Base-by-base conservation (phyloP, 805 yeast species). In the Alloascoidea africana region DNA sequence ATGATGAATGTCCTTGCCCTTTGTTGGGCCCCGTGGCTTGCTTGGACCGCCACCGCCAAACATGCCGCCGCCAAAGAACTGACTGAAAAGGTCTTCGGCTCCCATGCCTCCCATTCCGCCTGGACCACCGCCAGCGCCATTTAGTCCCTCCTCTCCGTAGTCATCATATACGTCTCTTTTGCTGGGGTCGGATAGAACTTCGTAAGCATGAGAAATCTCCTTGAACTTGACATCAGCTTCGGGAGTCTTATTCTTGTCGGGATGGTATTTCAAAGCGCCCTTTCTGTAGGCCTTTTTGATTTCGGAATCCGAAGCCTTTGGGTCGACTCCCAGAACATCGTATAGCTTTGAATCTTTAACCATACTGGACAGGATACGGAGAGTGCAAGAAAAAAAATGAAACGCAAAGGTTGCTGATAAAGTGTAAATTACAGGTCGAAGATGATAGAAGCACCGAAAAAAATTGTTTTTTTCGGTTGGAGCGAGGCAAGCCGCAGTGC, bases 201-300 rank as follows among this genome's bases (percentile, higher is more conserved):
- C 97, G 56, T 89, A 74, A 14, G 96, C 96, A 41, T 72, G 71
- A 15, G 93, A 75, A 50, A 85, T 70, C 58, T 86, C 96, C 62
- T 89, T 91, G 62, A 89, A 89, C 63, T 85, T 89, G 54, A 89
- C 97, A 38, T 94, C 91, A 18, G 94, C 96, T 58, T 87, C 96
- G 14, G 51, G 57, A 32, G 54, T 49, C 37, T 70, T 74, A 54
- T 82, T 79, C 62, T 85, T 84, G 51, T 84, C 95, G 1, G 95
- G 95, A 53, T 84, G 95, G 48, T 75, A 71, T 46, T 67, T 70
- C 44, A 82, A 66, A 4, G 94, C 94, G 43, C 73, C 64, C 44
- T 73, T 71, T 48, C 87, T 71, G 62, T 89, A 91, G 3, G 86
- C 96, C 56, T 89, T 89, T 55, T 89, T 89, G 49, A 89, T 68